Evolutionary conservation across 2,329 filamentous ascomycete species (phyloP).

Genomic region (Cladophialophora carrionii): DNA sequence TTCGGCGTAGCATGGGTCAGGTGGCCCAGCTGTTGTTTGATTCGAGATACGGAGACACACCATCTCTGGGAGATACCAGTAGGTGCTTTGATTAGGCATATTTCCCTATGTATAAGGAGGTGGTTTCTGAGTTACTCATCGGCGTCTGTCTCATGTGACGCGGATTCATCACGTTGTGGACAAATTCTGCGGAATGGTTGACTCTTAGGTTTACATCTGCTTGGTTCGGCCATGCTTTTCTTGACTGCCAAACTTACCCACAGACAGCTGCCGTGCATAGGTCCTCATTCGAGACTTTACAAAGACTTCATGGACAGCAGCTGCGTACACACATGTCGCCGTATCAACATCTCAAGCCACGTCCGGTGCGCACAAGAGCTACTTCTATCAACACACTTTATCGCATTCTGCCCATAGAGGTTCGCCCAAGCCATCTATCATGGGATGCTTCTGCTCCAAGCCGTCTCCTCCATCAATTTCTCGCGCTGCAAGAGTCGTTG

Average conservation of each 20-base stretch:
- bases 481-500: background rate
- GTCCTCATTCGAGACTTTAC: background rate
- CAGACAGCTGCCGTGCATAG: background rate
- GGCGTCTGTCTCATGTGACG: background rate
- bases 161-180: background rate
- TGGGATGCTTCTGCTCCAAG: conserved; percentile 5
- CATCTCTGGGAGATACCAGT: background rate
- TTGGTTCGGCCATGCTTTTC: background rate
- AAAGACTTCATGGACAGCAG: background rate
- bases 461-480: background rate
- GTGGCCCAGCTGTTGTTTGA: background rate
- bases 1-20: background rate
- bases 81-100: background rate
- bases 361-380: background rate
- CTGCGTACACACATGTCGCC: background rate
- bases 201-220: background rate
- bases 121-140: background rate
- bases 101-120: background rate
- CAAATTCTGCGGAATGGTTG: background rate
- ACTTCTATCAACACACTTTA: background rate
- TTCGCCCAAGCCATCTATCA: background rate
- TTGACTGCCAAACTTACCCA: background rate
- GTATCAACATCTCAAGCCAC: background rate
- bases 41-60: background rate
- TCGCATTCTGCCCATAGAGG: background rate